These are phyloP conservation scores for Collybiopsis confluens DNA, from an alignment of 768 basidiomycete species.

Conservation along the genomic window DNA sequence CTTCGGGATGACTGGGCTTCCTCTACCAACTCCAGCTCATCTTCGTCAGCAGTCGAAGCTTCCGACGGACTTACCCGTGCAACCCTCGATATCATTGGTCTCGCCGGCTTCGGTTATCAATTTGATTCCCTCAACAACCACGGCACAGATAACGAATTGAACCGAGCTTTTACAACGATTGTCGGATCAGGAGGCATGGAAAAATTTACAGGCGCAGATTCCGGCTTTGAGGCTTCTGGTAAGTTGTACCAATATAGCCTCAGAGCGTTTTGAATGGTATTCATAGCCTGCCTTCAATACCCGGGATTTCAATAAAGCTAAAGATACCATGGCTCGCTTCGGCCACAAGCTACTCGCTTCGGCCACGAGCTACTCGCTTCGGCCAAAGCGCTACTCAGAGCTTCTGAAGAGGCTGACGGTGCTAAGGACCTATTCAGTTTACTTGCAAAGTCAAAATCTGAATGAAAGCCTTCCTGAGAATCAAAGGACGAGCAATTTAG, in stretches of 20 bases:
- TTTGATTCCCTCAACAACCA: conserved; percentile 23
- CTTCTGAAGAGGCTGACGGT: conserved; percentile 12
- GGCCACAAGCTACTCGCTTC: conserved; percentile 48
- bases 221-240: conserved; percentile 37
- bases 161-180: conserved; percentile 46
- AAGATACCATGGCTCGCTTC: conserved; percentile 42
- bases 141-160: conserved; percentile 41
- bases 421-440: conserved; percentile 44
- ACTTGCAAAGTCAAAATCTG: conserved; percentile 47
- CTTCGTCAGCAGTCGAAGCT: conserved; percentile 19
- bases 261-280: neutral
- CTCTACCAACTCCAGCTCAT: neutral
- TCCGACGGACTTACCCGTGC: conserved; percentile 26
- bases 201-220: conserved; percentile 27
- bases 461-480: conserved; percentile 39
- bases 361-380: too few species aligned
- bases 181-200: conserved; percentile 38
- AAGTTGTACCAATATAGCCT: conserved; percentile 10
- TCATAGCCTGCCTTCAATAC: conserved; percentile 27
- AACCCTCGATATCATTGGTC: conserved; percentile 39
- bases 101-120: conserved; percentile 35
- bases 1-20: neutral
- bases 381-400: conserved; percentile 35
- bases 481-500: conserved; percentile 41
- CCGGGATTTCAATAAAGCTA: conserved; percentile 23